phyloP scores from a whole-genome alignment of 352 stramenopile species.

The Pythium utonaiense region DNA sequence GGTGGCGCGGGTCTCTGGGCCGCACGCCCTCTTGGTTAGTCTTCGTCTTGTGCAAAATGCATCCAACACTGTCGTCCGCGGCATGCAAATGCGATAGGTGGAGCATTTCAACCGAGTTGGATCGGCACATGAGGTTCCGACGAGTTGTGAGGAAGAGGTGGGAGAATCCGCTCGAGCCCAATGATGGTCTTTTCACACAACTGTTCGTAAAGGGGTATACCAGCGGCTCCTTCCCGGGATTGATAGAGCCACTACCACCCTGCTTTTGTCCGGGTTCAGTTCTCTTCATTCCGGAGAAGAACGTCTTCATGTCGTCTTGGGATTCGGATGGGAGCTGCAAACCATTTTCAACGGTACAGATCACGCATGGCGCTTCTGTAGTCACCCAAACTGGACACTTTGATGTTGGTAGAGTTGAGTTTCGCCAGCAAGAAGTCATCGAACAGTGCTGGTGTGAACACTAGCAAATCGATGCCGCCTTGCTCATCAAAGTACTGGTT shows the following conservation, averaged over 20 bases:
- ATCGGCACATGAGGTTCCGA: slow-evolving; percentile 33
- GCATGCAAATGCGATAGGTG: slow-evolving; percentile 9
- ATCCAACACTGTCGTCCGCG: slow-evolving; percentile 17
- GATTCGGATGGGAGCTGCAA: neutral
- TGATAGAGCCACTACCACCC: neutral
- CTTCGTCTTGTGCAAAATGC: slow-evolving; percentile 25
- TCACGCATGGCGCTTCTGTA: neutral
- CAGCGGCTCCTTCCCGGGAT: slow-evolving; percentile 4
- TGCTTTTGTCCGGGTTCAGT: neutral
- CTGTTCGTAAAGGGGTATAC: slow-evolving; percentile 2
- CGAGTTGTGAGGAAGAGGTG: slow-evolving; percentile 24
- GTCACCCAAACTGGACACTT: neutral
- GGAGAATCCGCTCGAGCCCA: slow-evolving; percentile 10
- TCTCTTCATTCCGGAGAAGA: neutral
- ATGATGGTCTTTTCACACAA: neutral
- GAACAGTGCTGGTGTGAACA: neutral
- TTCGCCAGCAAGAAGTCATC: neutral
- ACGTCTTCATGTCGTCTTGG: neutral
- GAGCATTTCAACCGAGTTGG: slow-evolving; percentile 21
- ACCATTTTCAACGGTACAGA: neutral
- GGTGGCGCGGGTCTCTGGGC: slow-evolving; percentile 11
- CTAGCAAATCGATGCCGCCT: neutral
- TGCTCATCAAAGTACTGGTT: neutral
- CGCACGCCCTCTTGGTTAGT: slow-evolving; percentile 21
- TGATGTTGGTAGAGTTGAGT: neutral